Evolutionary conservation across 2,329 filamentous ascomycete species (phyloP).

Genomic region (Colletotrichum karsti): DNA sequence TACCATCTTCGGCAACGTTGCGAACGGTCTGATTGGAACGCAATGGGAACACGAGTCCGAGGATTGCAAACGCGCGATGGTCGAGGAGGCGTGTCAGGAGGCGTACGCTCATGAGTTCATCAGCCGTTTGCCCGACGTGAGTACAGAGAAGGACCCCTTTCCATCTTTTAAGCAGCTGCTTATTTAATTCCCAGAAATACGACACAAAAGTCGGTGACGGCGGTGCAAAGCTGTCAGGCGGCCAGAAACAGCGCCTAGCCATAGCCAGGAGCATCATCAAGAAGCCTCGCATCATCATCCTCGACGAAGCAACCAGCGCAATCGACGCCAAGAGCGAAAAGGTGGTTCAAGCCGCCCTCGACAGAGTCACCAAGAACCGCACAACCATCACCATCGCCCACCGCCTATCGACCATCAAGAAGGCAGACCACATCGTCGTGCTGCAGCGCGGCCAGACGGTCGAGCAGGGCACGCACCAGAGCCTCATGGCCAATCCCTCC

Average conservation of each 20-base stretch:
- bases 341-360: conserved; percentile 46
- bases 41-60: conserved; percentile 46
- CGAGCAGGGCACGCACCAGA: conserved; percentile 39
- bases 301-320: conserved; percentile 70
- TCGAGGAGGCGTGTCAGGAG: conserved; percentile 58
- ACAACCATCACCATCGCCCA: conserved; percentile 37
- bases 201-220: conserved; percentile 65
- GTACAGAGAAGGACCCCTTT: not conserved
- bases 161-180: too few relatives aligned
- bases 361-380: conserved; percentile 27
- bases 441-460: conserved; percentile 54
- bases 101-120: conserved; percentile 64
- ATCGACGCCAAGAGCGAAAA: conserved; percentile 44
- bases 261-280: conserved; percentile 70
- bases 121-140: conserved; percentile 51
- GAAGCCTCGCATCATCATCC: conserved; percentile 67
- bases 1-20: conserved; percentile 58
- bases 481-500: conserved; percentile 26
- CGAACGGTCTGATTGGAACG: conserved; percentile 50
- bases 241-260: conserved; percentile 69
- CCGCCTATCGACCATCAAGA: conserved; percentile 36
- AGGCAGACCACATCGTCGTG: conserved; percentile 47
- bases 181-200: too few relatives aligned
- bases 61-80: conserved; percentile 48
- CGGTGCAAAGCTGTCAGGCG: conserved; percentile 68